Base-by-base conservation (phyloP, 208 protist genomes). In the Crithidia mellificae region DNA sequence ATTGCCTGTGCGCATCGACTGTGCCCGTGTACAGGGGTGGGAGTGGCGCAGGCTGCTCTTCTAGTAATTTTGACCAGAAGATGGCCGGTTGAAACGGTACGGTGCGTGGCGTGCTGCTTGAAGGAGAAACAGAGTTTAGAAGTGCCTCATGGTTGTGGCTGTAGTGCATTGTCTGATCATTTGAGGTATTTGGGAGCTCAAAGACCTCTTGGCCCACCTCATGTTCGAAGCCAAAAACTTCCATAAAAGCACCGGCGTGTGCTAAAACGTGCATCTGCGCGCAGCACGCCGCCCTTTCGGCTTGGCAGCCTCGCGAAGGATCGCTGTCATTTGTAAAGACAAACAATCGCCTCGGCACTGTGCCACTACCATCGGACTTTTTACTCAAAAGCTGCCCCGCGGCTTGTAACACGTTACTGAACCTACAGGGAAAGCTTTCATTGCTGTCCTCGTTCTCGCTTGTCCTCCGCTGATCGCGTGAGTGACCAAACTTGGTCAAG, bases 311-410 rank as follows among this genome's bases (percentile, higher is more conserved):
- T 4, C 54, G 24, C 25, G 75, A 85, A 25, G 92, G 92, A 59
- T 91, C 63, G 55, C 90, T 85, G 54, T 92, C 71, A 51, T 94
- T 82, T 38, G 92, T 97, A 63, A 97, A 97, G 52, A 95, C 62
- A 56, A 95, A 92, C 20, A 97, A 73, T 20, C 88, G 84, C 29
- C 82, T 74, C 63, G 83, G 77, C 30, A 63, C 74, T 30, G 90
- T 64, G 20, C 41, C 44, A 7, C 55, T 49, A 5, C 46, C 44
- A 22, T 52, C 65, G 17, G 62, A 43, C 24, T 85, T 25, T 22
- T 49, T 57, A 1, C 79, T 30, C 44, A 97, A 85, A 76, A 94
- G 83, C 61, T 90, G 74, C 68, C 90, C 84, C 25, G 83, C 75
- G 9, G 76, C 80, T 78, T 83, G 89, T 15, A 97, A 68, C 11